A percentile compares a stretch with the other conserved stretches of the same genome.
phyloP scores from a whole-genome alignment of 2,329 filamentous ascomycete species.

The Fusarium buharicum region DNA sequence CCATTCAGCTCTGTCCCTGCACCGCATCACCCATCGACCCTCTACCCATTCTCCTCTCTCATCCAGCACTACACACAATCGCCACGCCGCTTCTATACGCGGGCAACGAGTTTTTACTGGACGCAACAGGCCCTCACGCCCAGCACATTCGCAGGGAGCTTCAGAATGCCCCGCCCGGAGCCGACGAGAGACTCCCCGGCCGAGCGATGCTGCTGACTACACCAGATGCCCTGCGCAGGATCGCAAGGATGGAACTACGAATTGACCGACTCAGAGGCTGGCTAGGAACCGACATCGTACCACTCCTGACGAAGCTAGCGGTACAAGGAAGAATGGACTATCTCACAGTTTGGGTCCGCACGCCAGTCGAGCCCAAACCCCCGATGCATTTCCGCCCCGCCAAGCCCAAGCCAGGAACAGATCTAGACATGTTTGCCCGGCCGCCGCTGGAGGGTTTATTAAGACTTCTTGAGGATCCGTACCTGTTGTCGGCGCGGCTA shows the following conservation, averaged over 20 bases:
- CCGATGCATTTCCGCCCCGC: conserved; percentile 10
- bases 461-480: conserved; percentile 57
- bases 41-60: conserved; percentile 47
- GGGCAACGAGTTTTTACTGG: conserved; percentile 48
- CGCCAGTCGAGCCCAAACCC: conserved; percentile 17
- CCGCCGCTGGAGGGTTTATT: conserved; percentile 52
- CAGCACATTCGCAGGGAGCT: conserved; percentile 44
- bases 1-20: conserved; percentile 48
- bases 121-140: conserved; percentile 45
- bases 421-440: conserved; percentile 41
- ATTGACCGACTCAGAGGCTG: conserved; percentile 49
- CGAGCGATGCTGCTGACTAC: conserved; percentile 40
- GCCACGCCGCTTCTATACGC: conserved; percentile 49
- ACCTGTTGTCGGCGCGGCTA: conserved; percentile 55
- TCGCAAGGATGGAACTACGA: conserved; percentile 45
- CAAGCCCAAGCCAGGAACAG: conserved; percentile 25
- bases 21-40: conserved; percentile 37
- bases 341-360: conserved; percentile 38
- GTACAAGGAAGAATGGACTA: conserved; percentile 47
- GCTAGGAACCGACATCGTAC: conserved; percentile 46
- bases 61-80: conserved; percentile 49
- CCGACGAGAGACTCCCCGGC: conserved; percentile 24
- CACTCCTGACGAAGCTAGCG: conserved; percentile 48
- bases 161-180: conserved; percentile 23
- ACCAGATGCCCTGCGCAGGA: conserved; percentile 41